Base-by-base conservation (phyloP, 441 rosid genomes). In the Arabidopsis hybrid region DNA sequence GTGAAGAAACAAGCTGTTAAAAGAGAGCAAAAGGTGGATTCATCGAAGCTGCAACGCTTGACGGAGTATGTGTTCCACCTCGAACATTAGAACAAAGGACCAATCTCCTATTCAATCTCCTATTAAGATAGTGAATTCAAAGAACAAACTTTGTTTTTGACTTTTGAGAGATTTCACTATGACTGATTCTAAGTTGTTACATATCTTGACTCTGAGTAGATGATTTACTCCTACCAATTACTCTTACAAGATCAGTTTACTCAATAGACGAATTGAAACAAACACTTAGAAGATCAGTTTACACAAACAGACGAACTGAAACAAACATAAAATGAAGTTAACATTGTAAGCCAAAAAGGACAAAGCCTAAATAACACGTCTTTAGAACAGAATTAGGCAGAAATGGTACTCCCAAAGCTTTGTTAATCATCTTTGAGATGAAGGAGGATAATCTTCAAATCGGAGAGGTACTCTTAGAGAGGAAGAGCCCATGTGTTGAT, bases 51-150 rank as follows among this genome's bases (percentile, higher is more conserved):
- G 55, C 98, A 89, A 76, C 86, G 90, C 39, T 76, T 95, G 78
- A 92, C 96, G 0, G 95, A 93, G 72, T 95, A 89, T 65, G 95
- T 92, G 43, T 91, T 95, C 84, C 93, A 91, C 73, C 90, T 95
- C 32, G 99, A 95, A 84, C 97, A 89, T 77, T 92, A 74, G 74
- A 60, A 32, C 3, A 13, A n/a, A 8, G 49, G 45, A 64, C 8
- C 42, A 61, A 11, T n/a, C n/a, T n/a, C n/a, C n/a, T n/a, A n/a
- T n/a, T n/a, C n/a, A n/a, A 3, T 59, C 59, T 34, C 72, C 1
- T 40, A n/a, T 46, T 61, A 8, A 51, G 31, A 56, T 47, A 63
- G 45, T 10, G 47, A 16, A 57, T 12, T 35, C 59, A 43, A 9
- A 42, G 51, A 62, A 14, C 50, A 31, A 14, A 12, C 8, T 11